Conservation (phyloP, 768 basidiomycete genomes). For the Naganishia friedmannii region DNA sequence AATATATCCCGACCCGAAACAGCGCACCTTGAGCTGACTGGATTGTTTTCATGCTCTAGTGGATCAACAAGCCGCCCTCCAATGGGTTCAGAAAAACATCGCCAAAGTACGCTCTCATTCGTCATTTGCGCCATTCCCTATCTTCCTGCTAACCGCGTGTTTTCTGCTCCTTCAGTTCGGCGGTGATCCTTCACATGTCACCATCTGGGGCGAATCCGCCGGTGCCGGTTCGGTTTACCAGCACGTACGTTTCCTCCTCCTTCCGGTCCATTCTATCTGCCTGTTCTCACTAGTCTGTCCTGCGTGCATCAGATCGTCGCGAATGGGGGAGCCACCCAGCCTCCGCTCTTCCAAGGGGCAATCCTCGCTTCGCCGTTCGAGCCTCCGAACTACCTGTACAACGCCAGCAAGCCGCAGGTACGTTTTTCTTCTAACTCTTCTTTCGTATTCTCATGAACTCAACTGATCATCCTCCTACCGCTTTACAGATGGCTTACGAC, state of each 20-base stretch:
- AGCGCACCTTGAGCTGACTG: not conserved
- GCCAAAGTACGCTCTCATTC: constrained; percentile 25
- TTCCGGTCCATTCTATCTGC: not conserved
- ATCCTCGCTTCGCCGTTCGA: constrained; percentile 19
- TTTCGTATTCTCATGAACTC: not conserved
- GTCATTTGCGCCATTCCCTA: not conserved
- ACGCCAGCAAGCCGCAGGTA: constrained; percentile 24
- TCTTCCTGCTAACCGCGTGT: not conserved
- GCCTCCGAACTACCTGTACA: constrained; percentile 20
- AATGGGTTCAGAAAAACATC: constrained; percentile 60
- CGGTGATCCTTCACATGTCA: constrained; percentile 60
- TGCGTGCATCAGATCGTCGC: constrained; percentile 4
- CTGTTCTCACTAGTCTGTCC: not conserved
- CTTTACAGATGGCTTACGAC: constrained; percentile 40
- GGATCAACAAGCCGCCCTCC: constrained; percentile 49
- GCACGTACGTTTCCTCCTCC: constrained; percentile 43
- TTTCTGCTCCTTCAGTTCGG: constrained; percentile 55
- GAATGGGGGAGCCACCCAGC: constrained; percentile 26
- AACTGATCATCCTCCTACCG: not conserved
- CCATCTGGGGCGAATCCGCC: constrained; percentile 61
- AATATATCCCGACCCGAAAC: not conserved
- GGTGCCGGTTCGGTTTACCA: constrained; percentile 54
- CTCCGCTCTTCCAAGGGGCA: constrained; percentile 22
- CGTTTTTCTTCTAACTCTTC: not conserved
- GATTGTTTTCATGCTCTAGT: not conserved